Base-by-base conservation (phyloP, 495 filamentous ascomycete genomes). In the Talaromyces trachyspermus region DNA sequence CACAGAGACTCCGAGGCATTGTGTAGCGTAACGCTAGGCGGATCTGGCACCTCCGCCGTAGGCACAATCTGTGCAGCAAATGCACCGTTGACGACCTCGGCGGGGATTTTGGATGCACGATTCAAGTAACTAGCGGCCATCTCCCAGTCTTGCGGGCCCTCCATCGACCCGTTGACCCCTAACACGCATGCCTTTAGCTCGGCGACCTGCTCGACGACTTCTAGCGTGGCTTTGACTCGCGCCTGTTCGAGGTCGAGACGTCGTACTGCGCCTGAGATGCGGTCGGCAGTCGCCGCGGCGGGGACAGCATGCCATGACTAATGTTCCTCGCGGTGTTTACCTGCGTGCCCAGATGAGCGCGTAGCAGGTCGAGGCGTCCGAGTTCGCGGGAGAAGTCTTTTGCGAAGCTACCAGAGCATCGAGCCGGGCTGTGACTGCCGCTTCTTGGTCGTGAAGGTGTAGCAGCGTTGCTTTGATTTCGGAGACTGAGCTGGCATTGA, bases 81-180 rank as follows among this genome's bases (percentile, higher is more conserved):
- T n/a, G 79, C 76, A 2, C 94, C 86, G 44, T 84, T 71, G 36
- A 90, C 71, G 50, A 96, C 89, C 0, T 83, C 74, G 14, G 77
- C 66, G 1, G 92, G 89, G 32, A 98, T 83, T 52, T 84, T 79
- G 33, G 79, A 76, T 4, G 94, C 88, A 9, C 92, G 82, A 42
- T 83, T 78, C 33, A 97, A 74, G 62, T 95, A 97, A 26, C 77
- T 84, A 30, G 92, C 92, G 3, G 92, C 92, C 1, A 84, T 91
- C 68, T 98, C 92, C 94, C 94, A 98, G 65, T 97, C 94, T 64
- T 98, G 92, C 30, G 94, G 85, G 2, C 89, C 92, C 10, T 92
- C 94, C 92, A 98, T 97, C 32, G 86, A 90, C 14, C 88, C 90
- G 11, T 87, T 80, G 20, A 97, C 89, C n/a, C 92, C 94, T 15